phyloP scores from a whole-genome alignment of 2,329 filamentous ascomycete genomes.

The Alternaria novae-zelandiae region DNA sequence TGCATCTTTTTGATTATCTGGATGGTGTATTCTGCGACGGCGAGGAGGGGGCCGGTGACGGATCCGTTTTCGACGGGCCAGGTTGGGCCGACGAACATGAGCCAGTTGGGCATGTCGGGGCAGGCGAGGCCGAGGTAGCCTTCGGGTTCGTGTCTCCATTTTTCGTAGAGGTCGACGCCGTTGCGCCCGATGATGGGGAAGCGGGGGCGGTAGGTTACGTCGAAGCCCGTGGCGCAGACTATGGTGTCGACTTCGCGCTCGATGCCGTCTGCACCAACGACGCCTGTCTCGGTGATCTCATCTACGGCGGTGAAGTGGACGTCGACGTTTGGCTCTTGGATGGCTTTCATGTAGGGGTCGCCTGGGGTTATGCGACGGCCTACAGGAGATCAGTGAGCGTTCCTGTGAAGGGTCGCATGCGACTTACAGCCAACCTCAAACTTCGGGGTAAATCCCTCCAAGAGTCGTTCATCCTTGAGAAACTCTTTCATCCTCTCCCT shows the following conservation, averaged over 20 bases:
- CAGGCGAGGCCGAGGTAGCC: slow-evolving; percentile 52
- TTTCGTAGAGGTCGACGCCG: slow-evolving; percentile 49
- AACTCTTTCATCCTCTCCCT: slow-evolving; percentile 56
- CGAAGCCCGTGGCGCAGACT: slow-evolving; percentile 56
- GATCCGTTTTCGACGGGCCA: slow-evolving; percentile 56
- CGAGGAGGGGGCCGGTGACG: slow-evolving; percentile 51
- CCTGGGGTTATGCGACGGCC: slow-evolving; percentile 56
- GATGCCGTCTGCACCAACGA: slow-evolving; percentile 52
- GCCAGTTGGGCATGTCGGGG: slow-evolving; percentile 53
- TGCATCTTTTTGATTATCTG: slow-evolving; percentile 56
- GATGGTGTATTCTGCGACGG: slow-evolving; percentile 50
- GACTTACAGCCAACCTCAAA: slow-evolving; percentile 53
- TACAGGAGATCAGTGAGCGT: slow-evolving; percentile 3
- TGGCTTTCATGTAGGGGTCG: slow-evolving; percentile 59
- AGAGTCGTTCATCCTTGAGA: slow-evolving; percentile 59
- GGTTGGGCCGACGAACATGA: slow-evolving; percentile 51
- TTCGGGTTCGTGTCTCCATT: slow-evolving; percentile 50
- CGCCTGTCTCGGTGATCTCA: slow-evolving; percentile 54
- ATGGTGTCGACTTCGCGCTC: slow-evolving; percentile 53
- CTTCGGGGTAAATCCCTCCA: slow-evolving; percentile 56
- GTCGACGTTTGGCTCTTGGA: slow-evolving; percentile 58
- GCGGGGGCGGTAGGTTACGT: slow-evolving; percentile 52
- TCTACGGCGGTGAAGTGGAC: slow-evolving; percentile 58
- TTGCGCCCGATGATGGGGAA: slow-evolving; percentile 53
- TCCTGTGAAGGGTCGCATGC: too few relatives aligned